These are phyloP conservation scores for Fusarium marasasianum DNA, from an alignment of 2,329 filamentous ascomycete genomes.

Conservation along the genomic window DNA sequence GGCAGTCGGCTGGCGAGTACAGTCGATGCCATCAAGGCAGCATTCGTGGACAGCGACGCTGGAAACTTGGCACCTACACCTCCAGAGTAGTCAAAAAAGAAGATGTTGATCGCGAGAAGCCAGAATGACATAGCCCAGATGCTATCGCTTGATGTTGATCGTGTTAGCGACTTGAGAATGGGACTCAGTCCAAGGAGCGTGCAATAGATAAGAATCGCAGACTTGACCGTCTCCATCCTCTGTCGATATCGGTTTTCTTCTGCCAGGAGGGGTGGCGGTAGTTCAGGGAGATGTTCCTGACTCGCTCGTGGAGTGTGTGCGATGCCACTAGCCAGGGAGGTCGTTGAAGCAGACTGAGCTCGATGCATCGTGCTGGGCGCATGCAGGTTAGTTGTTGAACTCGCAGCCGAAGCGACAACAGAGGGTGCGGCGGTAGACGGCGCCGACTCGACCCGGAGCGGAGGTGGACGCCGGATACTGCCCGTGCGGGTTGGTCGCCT, in stretches of 20 bases:
- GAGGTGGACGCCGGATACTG: constrained; percentile 50
- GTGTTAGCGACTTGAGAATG: constrained; percentile 95
- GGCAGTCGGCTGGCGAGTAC: constrained; percentile 90
- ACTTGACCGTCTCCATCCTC: constrained; percentile 84
- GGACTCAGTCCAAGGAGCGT: constrained; percentile 91
- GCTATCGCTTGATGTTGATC: constrained; percentile 89
- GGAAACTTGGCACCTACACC: constrained; percentile 71
- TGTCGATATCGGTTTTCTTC: constrained; percentile 57
- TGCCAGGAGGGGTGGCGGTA: constrained; percentile 44
- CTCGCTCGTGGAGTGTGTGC: constrained; percentile 43
- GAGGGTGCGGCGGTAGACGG: constrained; percentile 41
- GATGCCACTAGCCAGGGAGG: constrained; percentile 57
- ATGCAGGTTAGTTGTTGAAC: constrained; percentile 57
- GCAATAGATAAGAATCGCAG: constrained; percentile 90
- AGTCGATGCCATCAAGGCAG: constrained; percentile 94
- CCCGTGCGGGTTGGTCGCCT: constrained; percentile 49
- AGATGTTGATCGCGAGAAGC: constrained; percentile 93
- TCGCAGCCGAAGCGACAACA: constrained; percentile 50
- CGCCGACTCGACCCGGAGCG: constrained; percentile 42
- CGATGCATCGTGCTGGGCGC: constrained; percentile 47
- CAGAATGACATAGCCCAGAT: constrained; percentile 98
- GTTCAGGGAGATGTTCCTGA: constrained; percentile 44
- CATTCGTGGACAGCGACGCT: constrained; percentile 87
- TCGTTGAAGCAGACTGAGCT: constrained; percentile 63
- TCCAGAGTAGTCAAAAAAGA: constrained; percentile 96